Evolutionary conservation across 2,329 filamentous ascomycete genomes (phyloP), one percentile per base, ranked within the genome.

Genomic region (Microsporum audouinii): DNA sequence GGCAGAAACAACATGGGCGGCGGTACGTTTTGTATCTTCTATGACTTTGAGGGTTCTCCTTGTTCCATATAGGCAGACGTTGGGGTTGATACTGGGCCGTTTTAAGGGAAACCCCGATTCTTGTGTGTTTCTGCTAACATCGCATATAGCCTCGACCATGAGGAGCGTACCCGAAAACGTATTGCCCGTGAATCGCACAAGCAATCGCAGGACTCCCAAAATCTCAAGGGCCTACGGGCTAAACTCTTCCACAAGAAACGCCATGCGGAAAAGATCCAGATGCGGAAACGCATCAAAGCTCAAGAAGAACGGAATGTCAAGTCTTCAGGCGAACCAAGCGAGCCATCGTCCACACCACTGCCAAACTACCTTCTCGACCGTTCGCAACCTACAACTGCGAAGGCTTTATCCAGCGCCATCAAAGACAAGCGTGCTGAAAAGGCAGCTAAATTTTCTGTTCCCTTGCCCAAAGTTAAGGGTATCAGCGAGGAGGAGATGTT

Each of bases 401-500:
- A 95, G 76, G 88, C 88, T 0, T 80, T 95, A 58, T 87, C 83
- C 62, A 88, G 83, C 63, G 88, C 91, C 60, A 95, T 96, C 79
- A 99, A 97, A 83, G 90, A 96, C 76, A 96, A 96, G 82, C 83
- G 94, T 45, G 83, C 83, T 65, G 95, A 96, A 75, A 96, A 96
- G 82, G 90, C 91, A 5, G 94, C 94, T 58, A 89, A 92, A 72
- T 97, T 96, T 73, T 84, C 83, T 36, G 94, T 97, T 43, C 94
- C 94, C 1, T 75, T 99, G 70, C 94, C 94, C 39, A 96, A 96
- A 78, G 94, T 97, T 51, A 84, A 89, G 70, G 92, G 90, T 65
- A 96, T 97, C 68, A 86, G 84, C 67, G 92, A 97, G 79, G 90
- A 95, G 80, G 92, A 96, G 79, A 92, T 96, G 88, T 97, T 97